phyloP scores from a whole-genome alignment of 768 basidiomycete genomes.

The Russula ochroleuca region DNA sequence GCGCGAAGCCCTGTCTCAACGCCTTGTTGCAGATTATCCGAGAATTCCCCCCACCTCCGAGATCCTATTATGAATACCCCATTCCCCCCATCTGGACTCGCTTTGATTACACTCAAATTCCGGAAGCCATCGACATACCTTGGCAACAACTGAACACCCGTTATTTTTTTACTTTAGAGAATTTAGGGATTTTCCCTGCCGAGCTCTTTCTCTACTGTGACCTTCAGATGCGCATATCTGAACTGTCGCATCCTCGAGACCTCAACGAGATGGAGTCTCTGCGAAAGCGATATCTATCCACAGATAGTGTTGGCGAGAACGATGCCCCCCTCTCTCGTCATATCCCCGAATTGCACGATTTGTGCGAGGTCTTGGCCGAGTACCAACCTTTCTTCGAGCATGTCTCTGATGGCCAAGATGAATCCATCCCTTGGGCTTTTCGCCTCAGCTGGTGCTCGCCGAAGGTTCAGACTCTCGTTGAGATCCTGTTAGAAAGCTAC shows the following conservation, averaged over 20 bases:
- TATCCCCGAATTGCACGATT: slow-evolving; percentile 33
- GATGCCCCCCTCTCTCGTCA: background rate
- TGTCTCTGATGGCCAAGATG: slow-evolving; percentile 36
- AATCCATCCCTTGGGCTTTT: slow-evolving; percentile 36
- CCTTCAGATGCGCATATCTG: slow-evolving; percentile 46
- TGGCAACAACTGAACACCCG: slow-evolving; percentile 59
- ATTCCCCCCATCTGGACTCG: slow-evolving; percentile 52
- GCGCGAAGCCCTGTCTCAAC: background rate
- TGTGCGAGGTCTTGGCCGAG: slow-evolving; percentile 47
- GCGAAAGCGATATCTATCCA: slow-evolving; percentile 22
- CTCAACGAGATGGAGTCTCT: slow-evolving; percentile 32
- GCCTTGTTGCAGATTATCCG: slow-evolving; percentile 15
- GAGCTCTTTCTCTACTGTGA: slow-evolving; percentile 67
- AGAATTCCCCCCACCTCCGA: slow-evolving; percentile 39
- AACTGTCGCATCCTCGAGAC: slow-evolving; percentile 34
- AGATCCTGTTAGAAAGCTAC: slow-evolving; percentile 53
- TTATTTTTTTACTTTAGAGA: slow-evolving; percentile 55
- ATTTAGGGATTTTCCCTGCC: slow-evolving; percentile 70
- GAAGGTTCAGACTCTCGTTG: slow-evolving; percentile 61
- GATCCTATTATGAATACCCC: slow-evolving; percentile 50
- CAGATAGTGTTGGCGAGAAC: background rate
- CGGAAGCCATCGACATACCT: slow-evolving; percentile 42
- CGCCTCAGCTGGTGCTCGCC: slow-evolving; percentile 63
- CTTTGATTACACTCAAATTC: slow-evolving; percentile 40
- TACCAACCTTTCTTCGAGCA: slow-evolving; percentile 41